Base-by-base conservation (phyloP, 495 filamentous ascomycete species). In the Penicillium alfredii region DNA sequence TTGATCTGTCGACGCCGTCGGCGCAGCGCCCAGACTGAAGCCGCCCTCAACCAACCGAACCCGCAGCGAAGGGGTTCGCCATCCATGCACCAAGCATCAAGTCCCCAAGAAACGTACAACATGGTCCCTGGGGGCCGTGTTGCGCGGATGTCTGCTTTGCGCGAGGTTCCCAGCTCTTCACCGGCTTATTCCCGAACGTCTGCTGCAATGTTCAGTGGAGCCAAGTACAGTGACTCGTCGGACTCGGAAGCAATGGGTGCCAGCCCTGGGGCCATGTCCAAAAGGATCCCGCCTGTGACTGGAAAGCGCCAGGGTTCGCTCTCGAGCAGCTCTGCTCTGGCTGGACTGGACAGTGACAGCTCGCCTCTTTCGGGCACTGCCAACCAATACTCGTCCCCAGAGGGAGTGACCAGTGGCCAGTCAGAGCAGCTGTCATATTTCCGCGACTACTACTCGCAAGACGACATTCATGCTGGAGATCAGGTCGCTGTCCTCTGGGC, bases 361-460 rank as follows among this genome's bases (percentile, higher is more conserved):
- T 94, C 90, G 5, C 90, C 89, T 22, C 64, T 69, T 21, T 80
- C 81, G 5, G 77, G 71, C 25, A 88, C 81, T 23, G 81, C 73
- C 14, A 79, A 80, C 19, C 82, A 84, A 40, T 78, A 82, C 55
- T 92, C 88, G 8, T 93, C 86, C 7, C 88, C 88, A 2, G 80
- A 82, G 53, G 88, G 81, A 15, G 55, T 92, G 33, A 76, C 83
- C 4, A 94, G 87, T 51, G 84, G 88, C 40, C 88, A 95, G 53
- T 95, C 88, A 1, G 93, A 99, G 67, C 93, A 95, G 56, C 61
- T 99, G 20, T 78, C 84, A 6, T 88, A 81, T 54, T 99, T 99
- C 78, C 94, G 94, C 51, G 92, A 99, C 53, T 99, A 99, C 59
- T 99, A 99, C 61, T 96, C 90, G 3, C 80, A 87, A 47, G 90